Base-by-base conservation (phyloP, 1,139 yeast species). In the Casaregolazyma lundiana region DNA sequence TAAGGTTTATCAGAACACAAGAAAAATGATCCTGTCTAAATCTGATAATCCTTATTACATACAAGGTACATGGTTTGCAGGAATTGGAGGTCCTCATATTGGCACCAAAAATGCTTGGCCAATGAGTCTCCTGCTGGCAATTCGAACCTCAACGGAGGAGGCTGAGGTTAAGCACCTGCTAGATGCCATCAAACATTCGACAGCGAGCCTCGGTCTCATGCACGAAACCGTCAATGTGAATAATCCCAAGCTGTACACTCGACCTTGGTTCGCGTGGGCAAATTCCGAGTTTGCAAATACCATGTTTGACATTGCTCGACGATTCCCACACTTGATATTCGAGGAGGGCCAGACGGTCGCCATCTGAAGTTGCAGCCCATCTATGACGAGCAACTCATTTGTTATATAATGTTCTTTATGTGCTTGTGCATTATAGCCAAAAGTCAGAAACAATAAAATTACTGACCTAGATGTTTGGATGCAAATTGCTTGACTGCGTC, bases 191-290 rank as follows among this genome's bases (percentile, higher is more conserved):
- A 75, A 82, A 71, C 67, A 67, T 11, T 76, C 78, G 6, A 87
- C 96, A 0, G 86, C 76, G 1, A 82, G 80, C 0, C 68, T 87
- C 15, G 96, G 96, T 0, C 71, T 88, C 49, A 81, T 88, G 80
- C 96, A 88, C 61, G 96, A 88, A 66, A 77, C 86, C 52, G 78
- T 88, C 3, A 70, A 84, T 53, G 95, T 87, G 2, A 75, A 82
- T 55, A 67, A 75, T 2, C 69, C 70, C 1, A 43, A 48, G 19
- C 53, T 61, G 3, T 69, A 53, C 54, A 84, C 95, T 0, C 69
- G 95, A 49, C 76, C 90, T 1, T 88, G 96, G 96, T 89, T 89
- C 68, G 85, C 96, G 2, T 89, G 96, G 96, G 87, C 95, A 57
- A 89, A 88, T 61, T 81, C 95, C 0, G 96, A 88, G 64, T 87